Percentiles rank a stretch among this genome's conserved stretches.
These are phyloP conservation scores for Leishmania lainsoni DNA, from an alignment of 208 protist genomes.

Conservation along the genomic window DNA sequence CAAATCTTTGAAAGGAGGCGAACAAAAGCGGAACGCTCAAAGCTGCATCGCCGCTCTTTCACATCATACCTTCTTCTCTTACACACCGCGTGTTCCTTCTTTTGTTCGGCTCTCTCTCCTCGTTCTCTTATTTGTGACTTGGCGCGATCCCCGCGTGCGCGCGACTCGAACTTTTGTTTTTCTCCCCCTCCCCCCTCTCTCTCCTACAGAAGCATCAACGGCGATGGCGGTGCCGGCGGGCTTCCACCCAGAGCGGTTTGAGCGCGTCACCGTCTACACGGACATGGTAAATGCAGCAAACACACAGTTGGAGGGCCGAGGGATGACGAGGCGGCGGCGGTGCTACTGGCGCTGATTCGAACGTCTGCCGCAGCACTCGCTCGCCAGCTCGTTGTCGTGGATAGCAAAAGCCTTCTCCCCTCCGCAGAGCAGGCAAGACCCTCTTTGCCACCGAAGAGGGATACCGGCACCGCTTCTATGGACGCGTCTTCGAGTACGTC, in stretches of 20 bases:
- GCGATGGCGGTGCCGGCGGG: not conserved
- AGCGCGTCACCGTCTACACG: constrained; percentile 30
- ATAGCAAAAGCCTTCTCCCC: not conserved
- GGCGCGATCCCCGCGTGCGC: not conserved
- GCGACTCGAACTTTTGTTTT: not conserved
- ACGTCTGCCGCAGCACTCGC: constrained; percentile 2
- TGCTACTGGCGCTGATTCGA: constrained; percentile 4
- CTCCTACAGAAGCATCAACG: not conserved
- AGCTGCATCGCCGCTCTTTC: not conserved
- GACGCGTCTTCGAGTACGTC: not conserved
- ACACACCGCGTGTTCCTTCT: too few relatives aligned
- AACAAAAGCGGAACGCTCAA: not conserved
- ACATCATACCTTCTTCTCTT: not conserved
- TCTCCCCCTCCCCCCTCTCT: not conserved
- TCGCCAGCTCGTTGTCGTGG: constrained; percentile 2
- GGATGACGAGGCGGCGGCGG: not conserved
- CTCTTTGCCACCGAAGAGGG: not conserved
- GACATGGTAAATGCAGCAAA: not conserved
- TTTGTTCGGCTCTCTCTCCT: not conserved
- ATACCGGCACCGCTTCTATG: not conserved
- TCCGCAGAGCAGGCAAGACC: not conserved
- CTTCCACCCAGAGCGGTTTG: constrained; percentile 14
- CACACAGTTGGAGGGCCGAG: not conserved
- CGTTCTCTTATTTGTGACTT: not conserved
- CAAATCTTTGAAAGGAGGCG: not conserved